Evolutionary conservation across 108 stramenopile genomes (phyloP), one percentile per base, ranked within the genome.

Genomic region (Conticribra guillardii): DNA sequence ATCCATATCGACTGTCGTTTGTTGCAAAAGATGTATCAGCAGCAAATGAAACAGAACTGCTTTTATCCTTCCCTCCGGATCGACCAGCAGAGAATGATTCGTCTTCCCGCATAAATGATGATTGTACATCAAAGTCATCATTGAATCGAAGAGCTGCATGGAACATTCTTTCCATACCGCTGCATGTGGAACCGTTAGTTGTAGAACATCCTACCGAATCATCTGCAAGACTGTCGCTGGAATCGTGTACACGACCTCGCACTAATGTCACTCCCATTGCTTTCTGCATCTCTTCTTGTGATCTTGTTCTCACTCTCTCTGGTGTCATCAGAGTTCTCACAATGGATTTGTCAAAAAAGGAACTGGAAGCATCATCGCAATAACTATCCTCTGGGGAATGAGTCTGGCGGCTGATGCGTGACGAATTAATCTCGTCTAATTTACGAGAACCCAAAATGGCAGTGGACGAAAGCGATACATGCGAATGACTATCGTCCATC

Each of bases 11-110:
- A 46, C 30, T 64, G 27, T 51, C 48, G 15, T 22, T 49, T 16
- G 48, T 69, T 1, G 27, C 56, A 59, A 74, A 74, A 16, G 73
- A 74, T 29, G 64, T 65, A 64, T 69, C 68, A 21, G 57, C 73
- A 14, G 73, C 73, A 65, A 74, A 74, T 27, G 73, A 74, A 2
- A 66, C 64, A 28, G 66, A 75, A 37, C 59, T 46, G 22, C 66
- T 75, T 33, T 67, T 75, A 16, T 64, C 46, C 24, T 28, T 67
- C 44, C 31, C 21, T 33, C 0, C 32, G 0, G 21, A 58, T 32
- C 31, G 48, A 44, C 45, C 65, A 18, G 24, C 48, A 33, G 52
- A 52, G 15, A 34, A 28, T 19, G 58, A 61, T 67, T 67, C 69
- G 24, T 60, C 49, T 2, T 60, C 58, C 30, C 54, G 17, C 32